A percentile compares a stretch with the other conserved stretches of the same genome.
These are phyloP conservation scores for Phylloporus arenicola DNA, from an alignment of 768 basidiomycete species.

Conservation along the genomic window DNA sequence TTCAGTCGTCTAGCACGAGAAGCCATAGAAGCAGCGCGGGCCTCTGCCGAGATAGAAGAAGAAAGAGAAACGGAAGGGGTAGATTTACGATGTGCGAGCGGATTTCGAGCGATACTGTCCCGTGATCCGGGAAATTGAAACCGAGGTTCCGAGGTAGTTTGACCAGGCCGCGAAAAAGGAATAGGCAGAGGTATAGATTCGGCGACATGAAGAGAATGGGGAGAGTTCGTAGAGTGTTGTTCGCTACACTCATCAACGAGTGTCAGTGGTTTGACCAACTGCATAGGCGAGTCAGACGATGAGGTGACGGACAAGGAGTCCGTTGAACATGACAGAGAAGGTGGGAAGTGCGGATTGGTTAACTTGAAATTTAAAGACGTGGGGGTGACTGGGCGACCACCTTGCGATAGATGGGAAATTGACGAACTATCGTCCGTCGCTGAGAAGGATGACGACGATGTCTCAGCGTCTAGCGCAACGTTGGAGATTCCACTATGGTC, in stretches of 20 bases:
- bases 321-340: constrained; percentile 51
- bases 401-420: constrained; percentile 27
- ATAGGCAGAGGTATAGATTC: constrained; percentile 26
- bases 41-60: constrained; percentile 29
- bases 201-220: constrained; percentile 26
- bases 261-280: constrained; percentile 34
- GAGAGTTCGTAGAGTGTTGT: constrained; percentile 20
- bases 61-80: constrained; percentile 31
- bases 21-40: constrained; percentile 34
- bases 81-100: constrained; percentile 33
- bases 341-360: constrained; percentile 31
- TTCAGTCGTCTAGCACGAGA: constrained; percentile 40
- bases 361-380: constrained; percentile 28
- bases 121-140: constrained; percentile 46
- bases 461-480: constrained; percentile 14
- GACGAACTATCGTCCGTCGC: constrained; percentile 31
- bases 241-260: constrained; percentile 29
- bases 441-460: constrained; percentile 22
- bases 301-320: constrained; percentile 57
- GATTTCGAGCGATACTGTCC: constrained; percentile 27
- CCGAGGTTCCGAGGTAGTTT: constrained; percentile 14
- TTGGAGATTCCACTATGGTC: background rate
- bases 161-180: constrained; percentile 19
- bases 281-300: constrained; percentile 39
- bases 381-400: constrained; percentile 32